Evolutionary conservation across 2,329 filamentous ascomycete genomes (phyloP), one percentile per base, ranked within the genome.

Genomic region (Byssoonygena ceratinophila): DNA sequence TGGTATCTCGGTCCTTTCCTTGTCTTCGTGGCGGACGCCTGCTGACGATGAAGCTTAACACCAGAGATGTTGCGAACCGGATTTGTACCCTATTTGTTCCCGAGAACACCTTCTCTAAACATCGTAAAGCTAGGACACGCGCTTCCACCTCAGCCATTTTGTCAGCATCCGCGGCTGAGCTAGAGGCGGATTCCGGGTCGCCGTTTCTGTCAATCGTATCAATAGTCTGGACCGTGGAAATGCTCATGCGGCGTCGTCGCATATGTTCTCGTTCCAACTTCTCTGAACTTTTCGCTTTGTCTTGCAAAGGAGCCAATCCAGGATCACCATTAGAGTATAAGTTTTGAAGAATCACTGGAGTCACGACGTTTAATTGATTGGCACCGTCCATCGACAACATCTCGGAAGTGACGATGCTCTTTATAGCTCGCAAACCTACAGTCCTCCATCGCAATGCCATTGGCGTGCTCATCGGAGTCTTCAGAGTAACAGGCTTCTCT

Each of bases 91-190:
- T 78, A 63, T 89, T 94, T 57, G 89, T 88, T 22, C 69, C 71
- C 27, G 85, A 76, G 61, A 94, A 95, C 44, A 96, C 86, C 60
- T 85, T 83, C 68, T 91, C 87, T 52, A 98, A 72, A 64, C 89
- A 94, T 61, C 89, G 84, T 60, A 95, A 76, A 3, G 92, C 91
- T 57, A 94, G 74, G 6, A 94, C 75, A 25, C 86, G 86, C 14
- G 89, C 88, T 63, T 94, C 86, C 70, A 95, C 84, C 68, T 97
- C 90, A 1, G 88, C 90, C 55, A 92, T 73, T 66, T 84, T 87
- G 68, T 97, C 92, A 23, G 88, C 88, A 64, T 96, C 91, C 22
- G 84, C 84, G 0, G 87, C 85, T 0, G 87, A 88, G 51, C 84
- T 87, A 1, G 85, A 79, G 22, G 86, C 85, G 9, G 76, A 68